Percentiles rank a stretch among this genome's conserved stretches.
These are phyloP conservation scores for Phoma sp. DNA, from an alignment of 2,329 filamentous ascomycete species.

Conservation along the genomic window DNA sequence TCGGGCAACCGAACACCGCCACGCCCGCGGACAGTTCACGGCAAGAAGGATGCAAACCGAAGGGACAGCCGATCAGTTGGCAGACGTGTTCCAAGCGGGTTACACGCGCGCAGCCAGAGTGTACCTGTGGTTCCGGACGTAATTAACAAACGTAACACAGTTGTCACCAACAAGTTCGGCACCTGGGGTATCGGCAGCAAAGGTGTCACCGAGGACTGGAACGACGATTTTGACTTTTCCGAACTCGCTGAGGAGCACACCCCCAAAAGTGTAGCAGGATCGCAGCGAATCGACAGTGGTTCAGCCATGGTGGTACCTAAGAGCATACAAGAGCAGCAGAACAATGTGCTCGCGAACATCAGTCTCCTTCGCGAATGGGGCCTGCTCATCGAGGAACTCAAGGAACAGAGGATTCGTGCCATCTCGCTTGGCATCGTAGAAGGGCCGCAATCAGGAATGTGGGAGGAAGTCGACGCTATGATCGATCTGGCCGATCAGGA, in stretches of 20 bases:
- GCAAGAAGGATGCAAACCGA: slow-evolving; percentile 73
- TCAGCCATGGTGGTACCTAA: slow-evolving; percentile 73
- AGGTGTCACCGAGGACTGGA: slow-evolving; percentile 84
- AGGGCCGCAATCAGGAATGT: slow-evolving; percentile 66
- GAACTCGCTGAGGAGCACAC: slow-evolving; percentile 53
- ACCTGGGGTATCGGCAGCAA: slow-evolving; percentile 84
- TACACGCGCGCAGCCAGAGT: slow-evolving; percentile 80
- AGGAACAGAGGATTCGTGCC: slow-evolving; percentile 74
- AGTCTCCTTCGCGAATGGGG: slow-evolving; percentile 84
- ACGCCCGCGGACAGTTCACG: slow-evolving; percentile 76
- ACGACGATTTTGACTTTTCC: slow-evolving; percentile 84
- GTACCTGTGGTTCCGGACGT: slow-evolving; percentile 73
- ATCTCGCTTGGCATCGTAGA: slow-evolving; percentile 69
- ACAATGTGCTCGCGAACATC: slow-evolving; percentile 81
- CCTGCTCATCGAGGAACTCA: slow-evolving; percentile 80
- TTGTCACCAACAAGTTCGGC: slow-evolving; percentile 73
- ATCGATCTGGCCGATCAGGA: slow-evolving; percentile 79
- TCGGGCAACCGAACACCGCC: slow-evolving; percentile 64
- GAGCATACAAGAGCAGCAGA: slow-evolving; percentile 80
- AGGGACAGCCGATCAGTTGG: slow-evolving; percentile 71
- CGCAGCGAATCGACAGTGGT: slow-evolving; percentile 53
- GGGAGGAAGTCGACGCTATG: slow-evolving; percentile 85
- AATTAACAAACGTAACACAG: slow-evolving; percentile 57
- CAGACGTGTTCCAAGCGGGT: slow-evolving; percentile 70
- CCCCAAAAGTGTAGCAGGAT: slow-evolving; percentile 40